phyloP scores from a whole-genome alignment of 192 early-diverging fungal species.

The Coemansia sp. region DNA sequence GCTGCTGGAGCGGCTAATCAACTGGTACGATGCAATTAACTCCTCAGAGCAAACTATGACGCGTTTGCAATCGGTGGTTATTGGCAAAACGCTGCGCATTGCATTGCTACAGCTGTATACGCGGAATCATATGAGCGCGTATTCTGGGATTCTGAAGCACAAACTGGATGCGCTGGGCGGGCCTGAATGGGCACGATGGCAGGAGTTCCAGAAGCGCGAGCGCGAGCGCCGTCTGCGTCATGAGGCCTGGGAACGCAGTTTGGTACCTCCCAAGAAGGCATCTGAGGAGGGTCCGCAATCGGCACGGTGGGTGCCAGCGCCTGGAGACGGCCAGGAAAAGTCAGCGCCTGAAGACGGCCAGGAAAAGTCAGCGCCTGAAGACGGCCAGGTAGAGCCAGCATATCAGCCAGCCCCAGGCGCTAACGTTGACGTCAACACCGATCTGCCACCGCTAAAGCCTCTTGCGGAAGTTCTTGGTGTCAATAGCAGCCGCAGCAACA shows the following conservation, averaged over 20 bases:
- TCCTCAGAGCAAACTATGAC: slow-evolving; percentile 45
- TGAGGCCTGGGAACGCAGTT: slow-evolving; percentile 16
- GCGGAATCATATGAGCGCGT: slow-evolving; percentile 27
- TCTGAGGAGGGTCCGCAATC: slow-evolving; percentile 3
- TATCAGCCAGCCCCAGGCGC: slow-evolving; percentile 19
- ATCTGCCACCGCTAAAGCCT: background rate
- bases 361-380: slow-evolving; percentile 11
- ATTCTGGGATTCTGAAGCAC: slow-evolving; percentile 29
- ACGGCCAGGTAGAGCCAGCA: slow-evolving; percentile 12
- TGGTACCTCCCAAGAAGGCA: slow-evolving; percentile 12
- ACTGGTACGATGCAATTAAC: slow-evolving; percentile 45
- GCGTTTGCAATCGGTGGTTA: slow-evolving; percentile 32
- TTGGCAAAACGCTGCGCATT: slow-evolving; percentile 43
- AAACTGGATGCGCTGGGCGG: slow-evolving; percentile 47
- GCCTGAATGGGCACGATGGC: slow-evolving; percentile 40
- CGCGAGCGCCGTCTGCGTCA: slow-evolving; percentile 18
- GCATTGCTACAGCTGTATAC: slow-evolving; percentile 41
- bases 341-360: slow-evolving; percentile 9
- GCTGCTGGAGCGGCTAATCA: slow-evolving; percentile 24
- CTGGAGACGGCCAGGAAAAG: slow-evolving; percentile 8
- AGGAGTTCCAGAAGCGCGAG: slow-evolving; percentile 29
- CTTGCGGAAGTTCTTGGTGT: slow-evolving; percentile 1
- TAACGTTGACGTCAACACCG: background rate
- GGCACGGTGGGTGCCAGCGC: slow-evolving; percentile 20
- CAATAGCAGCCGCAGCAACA: slow-evolving; percentile 36